phyloP scores from a whole-genome alignment of 163 green algal species.

The Chloromonas sp. region DNA sequence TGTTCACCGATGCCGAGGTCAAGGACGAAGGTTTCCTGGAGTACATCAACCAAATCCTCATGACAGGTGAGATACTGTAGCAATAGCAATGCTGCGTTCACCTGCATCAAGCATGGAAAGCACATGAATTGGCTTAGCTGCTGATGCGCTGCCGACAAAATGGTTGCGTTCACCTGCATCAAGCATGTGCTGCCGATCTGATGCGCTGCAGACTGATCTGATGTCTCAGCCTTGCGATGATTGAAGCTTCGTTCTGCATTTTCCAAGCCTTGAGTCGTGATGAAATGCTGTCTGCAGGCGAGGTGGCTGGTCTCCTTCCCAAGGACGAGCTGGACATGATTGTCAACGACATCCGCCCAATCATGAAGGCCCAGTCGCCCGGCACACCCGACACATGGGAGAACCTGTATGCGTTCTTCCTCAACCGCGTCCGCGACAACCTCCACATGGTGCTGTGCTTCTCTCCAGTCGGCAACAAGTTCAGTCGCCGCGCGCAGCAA shows the following conservation, averaged over 20 bases:
- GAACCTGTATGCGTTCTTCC: slow-evolving; percentile 89
- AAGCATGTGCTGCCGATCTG: neutral
- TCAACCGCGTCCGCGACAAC: slow-evolving; percentile 83
- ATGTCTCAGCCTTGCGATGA: too few relatives aligned
- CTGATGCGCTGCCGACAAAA: neutral
- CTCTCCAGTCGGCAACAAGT: slow-evolving; percentile 83
- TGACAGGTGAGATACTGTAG: slow-evolving; percentile 51
- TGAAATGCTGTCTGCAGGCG: slow-evolving; percentile 29
- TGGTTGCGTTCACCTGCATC: neutral
- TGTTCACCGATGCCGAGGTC: slow-evolving; percentile 91
- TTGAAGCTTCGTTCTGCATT: neutral
- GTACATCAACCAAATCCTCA: slow-evolving; percentile 95
- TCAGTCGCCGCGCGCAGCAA: slow-evolving; percentile 73
- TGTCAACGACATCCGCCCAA: slow-evolving; percentile 81
- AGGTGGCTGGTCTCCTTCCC: slow-evolving; percentile 85
- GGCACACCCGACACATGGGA: slow-evolving; percentile 79
- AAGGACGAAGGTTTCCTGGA: slow-evolving; percentile 93
- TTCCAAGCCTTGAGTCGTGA: neutral
- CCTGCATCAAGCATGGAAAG: too few relatives aligned
- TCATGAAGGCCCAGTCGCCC: slow-evolving; percentile 72
- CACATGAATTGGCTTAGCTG: too few relatives aligned
- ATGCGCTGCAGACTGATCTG: neutral
- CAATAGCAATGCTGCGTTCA: slow-evolving; percentile 41
- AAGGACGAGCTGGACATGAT: slow-evolving; percentile 94
- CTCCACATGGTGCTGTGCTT: slow-evolving; percentile 93